These are phyloP conservation scores for Sporothrix pseudoabietina DNA, from an alignment of 2,329 filamentous ascomycete species.

Conservation along the genomic window DNA sequence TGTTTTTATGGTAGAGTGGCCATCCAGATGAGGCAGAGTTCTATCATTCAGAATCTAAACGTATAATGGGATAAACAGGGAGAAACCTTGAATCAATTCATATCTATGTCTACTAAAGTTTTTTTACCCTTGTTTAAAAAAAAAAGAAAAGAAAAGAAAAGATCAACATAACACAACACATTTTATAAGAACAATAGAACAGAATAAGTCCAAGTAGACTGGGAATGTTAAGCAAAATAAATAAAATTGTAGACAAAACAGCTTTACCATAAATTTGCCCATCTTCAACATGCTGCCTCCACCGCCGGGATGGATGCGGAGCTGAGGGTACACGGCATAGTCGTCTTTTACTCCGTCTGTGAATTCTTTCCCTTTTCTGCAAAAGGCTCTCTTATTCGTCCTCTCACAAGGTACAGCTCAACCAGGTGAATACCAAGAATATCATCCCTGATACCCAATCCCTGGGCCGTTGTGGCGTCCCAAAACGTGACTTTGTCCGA, in stretches of 20 bases:
- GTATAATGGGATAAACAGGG: too few species aligned
- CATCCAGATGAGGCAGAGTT: neutral
- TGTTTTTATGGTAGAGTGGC: neutral
- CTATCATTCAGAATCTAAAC: too few species aligned
- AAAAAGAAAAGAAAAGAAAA: too few species aligned
- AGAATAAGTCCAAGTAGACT: too few species aligned
- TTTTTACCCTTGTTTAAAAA: too few species aligned
- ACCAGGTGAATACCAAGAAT: neutral
- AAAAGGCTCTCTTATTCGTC: neutral
- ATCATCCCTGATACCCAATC: neutral
- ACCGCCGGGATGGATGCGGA: conserved; percentile 14
- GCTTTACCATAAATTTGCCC: neutral
- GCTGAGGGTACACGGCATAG: conserved; percentile 3
- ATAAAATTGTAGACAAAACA: too few species aligned
- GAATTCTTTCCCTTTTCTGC: too few species aligned
- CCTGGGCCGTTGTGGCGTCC: neutral
- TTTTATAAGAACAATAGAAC: too few species aligned
- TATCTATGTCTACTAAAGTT: too few species aligned
- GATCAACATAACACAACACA: too few species aligned
- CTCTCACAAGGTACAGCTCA: neutral
- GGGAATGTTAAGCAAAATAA: too few species aligned
- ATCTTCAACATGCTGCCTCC: neutral
- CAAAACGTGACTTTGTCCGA: conserved; percentile 18
- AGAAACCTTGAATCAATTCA: too few species aligned
- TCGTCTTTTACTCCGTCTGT: neutral